Conservation (phyloP, 805 yeast species). For the Monosporozyma unispora region DNA sequence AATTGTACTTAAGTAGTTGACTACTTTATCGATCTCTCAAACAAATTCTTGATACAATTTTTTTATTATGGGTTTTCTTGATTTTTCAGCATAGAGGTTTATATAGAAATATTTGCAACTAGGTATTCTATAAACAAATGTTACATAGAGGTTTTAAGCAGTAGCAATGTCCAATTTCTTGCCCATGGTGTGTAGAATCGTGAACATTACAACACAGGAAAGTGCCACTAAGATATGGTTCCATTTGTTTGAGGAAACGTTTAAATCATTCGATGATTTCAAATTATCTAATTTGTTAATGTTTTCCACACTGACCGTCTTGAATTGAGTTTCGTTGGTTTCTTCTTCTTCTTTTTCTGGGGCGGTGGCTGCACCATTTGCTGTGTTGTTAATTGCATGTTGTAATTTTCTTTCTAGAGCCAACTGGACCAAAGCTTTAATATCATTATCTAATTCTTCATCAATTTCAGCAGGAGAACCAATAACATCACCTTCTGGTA, state of each 20-base stretch:
- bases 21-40: neutral
- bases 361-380: neutral
- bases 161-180: neutral
- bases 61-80: neutral
- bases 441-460: slow-evolving; percentile 1
- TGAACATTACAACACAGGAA: neutral
- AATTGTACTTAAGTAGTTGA: too few relatives aligned
- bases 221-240: neutral
- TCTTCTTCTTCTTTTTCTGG: too few relatives aligned
- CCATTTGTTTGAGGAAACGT: neutral
- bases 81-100: neutral
- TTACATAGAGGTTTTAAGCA: neutral
- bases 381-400: neutral
- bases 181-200: neutral
- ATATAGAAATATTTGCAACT: neutral
- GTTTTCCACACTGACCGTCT: neutral
- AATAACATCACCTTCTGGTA: slow-evolving; percentile 36
- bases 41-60: neutral
- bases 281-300: neutral
- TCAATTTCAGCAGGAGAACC: neutral
- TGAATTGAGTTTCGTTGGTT: neutral
- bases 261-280: neutral
- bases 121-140: neutral
- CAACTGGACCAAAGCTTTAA: neutral
- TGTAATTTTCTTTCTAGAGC: neutral